A percentile compares a stretch with the other conserved stretches of the same genome.
Evolutionary conservation across 768 basidiomycete species (phyloP).

Genomic region (Melanogaster broomeanus): DNA sequence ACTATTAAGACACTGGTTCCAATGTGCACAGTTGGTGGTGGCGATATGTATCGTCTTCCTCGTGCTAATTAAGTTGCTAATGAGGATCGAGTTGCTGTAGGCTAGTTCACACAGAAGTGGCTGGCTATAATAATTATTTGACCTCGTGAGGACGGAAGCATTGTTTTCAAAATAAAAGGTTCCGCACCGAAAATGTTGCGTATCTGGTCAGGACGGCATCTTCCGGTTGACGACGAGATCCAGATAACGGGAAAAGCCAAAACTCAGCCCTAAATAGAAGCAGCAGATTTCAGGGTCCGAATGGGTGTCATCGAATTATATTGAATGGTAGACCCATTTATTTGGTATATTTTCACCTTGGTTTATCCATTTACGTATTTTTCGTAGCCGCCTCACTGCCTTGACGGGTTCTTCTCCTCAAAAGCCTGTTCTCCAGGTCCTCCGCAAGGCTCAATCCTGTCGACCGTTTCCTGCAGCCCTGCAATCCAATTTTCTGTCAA

Average conservation of each 20-base stretch:
- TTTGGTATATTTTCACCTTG: constrained; percentile 24
- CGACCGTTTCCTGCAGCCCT: constrained; percentile 29
- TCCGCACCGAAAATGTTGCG: constrained; percentile 34
- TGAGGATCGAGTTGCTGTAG: background rate
- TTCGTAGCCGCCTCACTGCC: constrained; percentile 32
- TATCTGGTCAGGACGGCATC: constrained; percentile 26
- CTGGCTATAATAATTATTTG: too few species aligned
- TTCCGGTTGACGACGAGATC: constrained; percentile 33
- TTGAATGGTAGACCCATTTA: constrained; percentile 25
- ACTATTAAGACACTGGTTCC: background rate
- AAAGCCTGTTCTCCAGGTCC: constrained; percentile 28
- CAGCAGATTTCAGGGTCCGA: constrained; percentile 36
- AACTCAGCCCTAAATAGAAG: constrained; percentile 30
- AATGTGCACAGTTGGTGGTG: background rate
- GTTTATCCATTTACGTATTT: constrained; percentile 35
- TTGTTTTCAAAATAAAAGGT: constrained; percentile 18
- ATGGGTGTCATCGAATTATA: constrained; percentile 27
- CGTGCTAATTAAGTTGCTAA: too few species aligned
- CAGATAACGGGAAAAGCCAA: constrained; percentile 36
- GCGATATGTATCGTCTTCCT: too few species aligned
- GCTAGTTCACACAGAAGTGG: constrained; percentile 19
- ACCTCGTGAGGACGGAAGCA: constrained; percentile 2
- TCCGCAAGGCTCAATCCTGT: constrained; percentile 27
- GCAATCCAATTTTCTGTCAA: constrained; percentile 14
- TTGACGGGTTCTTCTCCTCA: constrained; percentile 36